These are phyloP conservation scores for Exophiala sideris DNA, from an alignment of 2,329 filamentous ascomycete genomes.

Conservation along the genomic window DNA sequence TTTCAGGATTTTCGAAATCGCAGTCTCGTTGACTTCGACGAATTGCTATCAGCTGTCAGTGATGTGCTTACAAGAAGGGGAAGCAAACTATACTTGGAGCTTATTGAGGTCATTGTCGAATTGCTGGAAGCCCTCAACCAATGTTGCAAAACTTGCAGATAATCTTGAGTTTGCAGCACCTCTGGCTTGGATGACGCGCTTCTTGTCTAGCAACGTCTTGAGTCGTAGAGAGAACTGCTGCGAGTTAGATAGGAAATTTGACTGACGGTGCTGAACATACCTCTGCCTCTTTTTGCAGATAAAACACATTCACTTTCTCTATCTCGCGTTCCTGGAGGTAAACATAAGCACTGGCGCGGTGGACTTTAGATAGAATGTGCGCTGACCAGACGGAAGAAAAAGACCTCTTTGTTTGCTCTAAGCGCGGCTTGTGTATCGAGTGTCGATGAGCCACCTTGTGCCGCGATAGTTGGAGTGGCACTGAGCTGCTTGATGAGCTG, in stretches of 20 bases:
- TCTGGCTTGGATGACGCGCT: slow-evolving; percentile 81
- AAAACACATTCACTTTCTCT: slow-evolving; percentile 97
- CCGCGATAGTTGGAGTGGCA: slow-evolving; percentile 77
- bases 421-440: slow-evolving; percentile 53
- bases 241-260: not conserved
- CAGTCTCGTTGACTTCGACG: slow-evolving; percentile 95
- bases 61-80: not conserved
- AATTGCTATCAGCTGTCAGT: slow-evolving; percentile 64
- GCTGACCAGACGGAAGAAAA: slow-evolving; percentile 90
- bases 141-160: slow-evolving; percentile 87
- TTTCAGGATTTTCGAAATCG: slow-evolving; percentile 97
- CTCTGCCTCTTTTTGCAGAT: slow-evolving; percentile 96
- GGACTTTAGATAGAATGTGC: not conserved
- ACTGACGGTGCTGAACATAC: slow-evolving; percentile 49
- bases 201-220: slow-evolving; percentile 91
- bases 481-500: slow-evolving; percentile 98
- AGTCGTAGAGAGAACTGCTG: slow-evolving; percentile 83
- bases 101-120: slow-evolving; percentile 97
- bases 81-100: slow-evolving; percentile 57
- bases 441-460: slow-evolving; percentile 60
- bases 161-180: slow-evolving; percentile 73
- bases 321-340: slow-evolving; percentile 79
- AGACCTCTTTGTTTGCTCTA: slow-evolving; percentile 95
- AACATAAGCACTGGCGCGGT: not conserved
- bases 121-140: slow-evolving; percentile 95